Base-by-base conservation (phyloP, 345 rosid species). In the Draba incana region DNA sequence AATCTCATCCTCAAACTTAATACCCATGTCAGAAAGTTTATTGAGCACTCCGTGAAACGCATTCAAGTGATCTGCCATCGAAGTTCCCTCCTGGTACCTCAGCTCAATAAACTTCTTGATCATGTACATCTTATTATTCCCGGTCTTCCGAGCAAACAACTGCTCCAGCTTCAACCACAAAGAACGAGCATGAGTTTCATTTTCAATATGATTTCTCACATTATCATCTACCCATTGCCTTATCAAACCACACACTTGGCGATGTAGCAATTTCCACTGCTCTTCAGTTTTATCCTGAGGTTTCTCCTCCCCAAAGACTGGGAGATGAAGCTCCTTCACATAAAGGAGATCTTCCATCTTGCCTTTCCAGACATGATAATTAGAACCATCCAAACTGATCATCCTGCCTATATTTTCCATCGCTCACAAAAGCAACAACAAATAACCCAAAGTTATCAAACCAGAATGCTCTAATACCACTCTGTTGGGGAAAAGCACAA, bases 161-260 rank as follows among this genome's bases (percentile, higher is more conserved):
- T 41, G 20, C 35, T 59, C 7, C 7, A 42, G 8, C 8, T 59
- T 59, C 33, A 59, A 59, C 49, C 20, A 59, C 23, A 59, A 59
- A 13, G 12, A 13, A 42, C 28, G 12, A 59, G 49, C 49, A 59
- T 12, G 1, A 12, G 2, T 41, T 6, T 25, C 23, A 24, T 11
- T 57, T 12, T 57, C 31, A 37, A 10, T 37, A 57, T 16, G 45
- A 57, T 37, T n/a, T 45, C 20, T 24, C 12, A 59, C 7, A n/a
- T 42, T 42, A 42, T 59, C 35, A 43, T 43, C 65, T 1, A 27
- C 49, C 64, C 11, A 41, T 2, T 16, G 8, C n/a, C 38, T 25
- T 37, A 57, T 37, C 10, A 10, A 5, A 23, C 12, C 14, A 20
- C 45, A 57, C 4, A 37, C 15, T 37, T 57, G 30, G 2, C 4